A percentile compares a stretch with the other conserved stretches of the same genome.
These are phyloP conservation scores for Berkeleyomyces rouxiae DNA, from an alignment of 2,329 filamentous ascomycete genomes.

Conservation along the genomic window DNA sequence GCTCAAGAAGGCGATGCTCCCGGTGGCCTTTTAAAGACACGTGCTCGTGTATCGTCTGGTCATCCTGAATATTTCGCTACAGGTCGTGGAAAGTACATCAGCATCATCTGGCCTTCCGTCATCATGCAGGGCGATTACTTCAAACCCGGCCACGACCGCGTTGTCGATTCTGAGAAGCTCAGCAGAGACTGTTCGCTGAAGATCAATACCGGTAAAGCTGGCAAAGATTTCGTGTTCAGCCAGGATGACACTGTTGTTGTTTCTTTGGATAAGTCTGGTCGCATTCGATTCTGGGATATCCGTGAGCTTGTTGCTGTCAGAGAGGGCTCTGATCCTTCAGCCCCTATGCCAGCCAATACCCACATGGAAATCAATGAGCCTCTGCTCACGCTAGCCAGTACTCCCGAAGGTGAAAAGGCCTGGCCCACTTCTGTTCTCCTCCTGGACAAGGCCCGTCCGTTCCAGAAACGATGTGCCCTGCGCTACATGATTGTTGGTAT, in stretches of 20 bases:
- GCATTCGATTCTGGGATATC: conserved; percentile 97
- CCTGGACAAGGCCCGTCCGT: conserved; percentile 89
- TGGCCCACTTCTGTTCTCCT: conserved; percentile 94
- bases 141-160: conserved; percentile 45
- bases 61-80: conserved; percentile 93
- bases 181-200: conserved; percentile 75
- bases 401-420: conserved; percentile 76
- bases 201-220: conserved; percentile 93
- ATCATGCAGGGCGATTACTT: conserved; percentile 47
- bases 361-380: conserved; percentile 70
- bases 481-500: conserved; percentile 94
- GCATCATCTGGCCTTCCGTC: conserved; percentile 59
- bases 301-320: conserved; percentile 49
- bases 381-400: conserved; percentile 71
- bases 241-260: conserved; percentile 91
- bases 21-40: conserved; percentile 85
- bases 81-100: conserved; percentile 88
- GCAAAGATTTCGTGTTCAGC: conserved; percentile 95
- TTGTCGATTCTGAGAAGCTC: conserved; percentile 76
- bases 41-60: conserved; percentile 73
- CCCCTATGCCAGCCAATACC: conserved; percentile 36
- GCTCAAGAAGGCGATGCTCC: conserved; percentile 80
- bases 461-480: conserved; percentile 73
- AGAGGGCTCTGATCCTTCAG: conserved; percentile 33
- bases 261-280: conserved; percentile 89